Base-by-base conservation (phyloP, 176 grass and related monocot species). In the Cenchrus purpureus region DNA sequence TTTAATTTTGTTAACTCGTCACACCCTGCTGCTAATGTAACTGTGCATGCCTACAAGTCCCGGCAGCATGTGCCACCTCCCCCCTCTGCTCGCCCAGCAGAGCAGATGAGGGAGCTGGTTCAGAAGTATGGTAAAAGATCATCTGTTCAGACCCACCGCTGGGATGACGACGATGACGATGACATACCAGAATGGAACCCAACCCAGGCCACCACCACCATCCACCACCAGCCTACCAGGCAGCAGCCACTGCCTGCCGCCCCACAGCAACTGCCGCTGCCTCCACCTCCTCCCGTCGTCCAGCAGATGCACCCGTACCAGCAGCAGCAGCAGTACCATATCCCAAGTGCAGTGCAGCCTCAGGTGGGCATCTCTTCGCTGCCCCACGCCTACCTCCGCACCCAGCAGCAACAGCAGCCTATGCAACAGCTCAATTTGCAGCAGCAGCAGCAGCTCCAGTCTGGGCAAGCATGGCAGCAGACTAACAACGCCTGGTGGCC, bases 161-260 rank as follows among this genome's bases (percentile, higher is more conserved):
- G 81, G 81, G 81, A 80, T 49, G 81, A 87, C 10, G 85, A 91
- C 6, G 95, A 98, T 1, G 96, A 95, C 32, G 97, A 98, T 70
- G 97, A 96, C 73, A 96, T 99, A 64, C 97, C 97, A 28, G 97
- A 96, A 71, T 99, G 97, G 97, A 85, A 84, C 25, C 97, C 97
- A 6, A 86, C 74, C 76, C 85, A 92, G 74, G 76, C 71, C 84
- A 67, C 29, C 37, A 4, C 37, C 37, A 40, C 37, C 37, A 2
- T 4, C 49, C 73, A 73, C 49, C 84, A 85, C 48, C 83, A 85
- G 14, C 85, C 77, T 55, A 78, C 60, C 19, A 64, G 68, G 75
- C 56, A 82, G 1, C 83, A 20, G 2, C 13, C 67, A 16, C 45
- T 45, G 6, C n/a, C 74, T 46, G 43, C 69, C 12, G 71, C 62